A percentile compares a stretch with the other conserved stretches of the same genome.
These are phyloP conservation scores for Gossypium schwendimanii DNA, from an alignment of 441 rosid species.

Conservation along the genomic window DNA sequence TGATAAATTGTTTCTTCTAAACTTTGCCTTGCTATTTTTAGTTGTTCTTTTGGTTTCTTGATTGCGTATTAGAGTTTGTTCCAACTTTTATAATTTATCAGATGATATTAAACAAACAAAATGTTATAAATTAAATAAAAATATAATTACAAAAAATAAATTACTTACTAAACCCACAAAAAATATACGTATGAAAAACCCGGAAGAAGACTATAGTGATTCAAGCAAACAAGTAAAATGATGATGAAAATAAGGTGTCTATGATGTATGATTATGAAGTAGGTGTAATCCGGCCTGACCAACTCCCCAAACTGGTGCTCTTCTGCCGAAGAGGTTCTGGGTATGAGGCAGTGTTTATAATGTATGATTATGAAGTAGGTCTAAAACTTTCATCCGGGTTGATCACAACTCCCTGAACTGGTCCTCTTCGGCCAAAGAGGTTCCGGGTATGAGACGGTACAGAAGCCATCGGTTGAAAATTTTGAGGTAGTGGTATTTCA, in stretches of 20 bases:
- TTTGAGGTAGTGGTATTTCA: slow-evolving; percentile 49
- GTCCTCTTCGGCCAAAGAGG: slow-evolving; percentile 24
- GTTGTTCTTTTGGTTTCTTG: neutral
- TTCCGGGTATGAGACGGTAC: slow-evolving; percentile 12
- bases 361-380: neutral
- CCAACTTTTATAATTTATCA: too few species aligned
- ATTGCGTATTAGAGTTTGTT: neutral
- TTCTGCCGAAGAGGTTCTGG: neutral
- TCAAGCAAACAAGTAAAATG: neutral
- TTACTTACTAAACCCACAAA: neutral
- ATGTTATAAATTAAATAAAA: neutral
- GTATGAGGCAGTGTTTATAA: neutral
- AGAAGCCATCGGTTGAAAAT: slow-evolving; percentile 26
- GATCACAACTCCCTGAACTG: slow-evolving; percentile 56
- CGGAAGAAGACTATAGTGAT: neutral
- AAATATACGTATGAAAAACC: neutral
- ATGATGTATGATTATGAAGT: neutral
- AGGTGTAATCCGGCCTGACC: neutral
- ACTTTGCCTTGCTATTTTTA: neutral
- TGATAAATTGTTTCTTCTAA: neutral
- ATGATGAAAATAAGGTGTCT: neutral
- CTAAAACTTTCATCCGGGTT: slow-evolving; percentile 33
- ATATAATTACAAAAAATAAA: neutral
- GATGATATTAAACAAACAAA: neutral
- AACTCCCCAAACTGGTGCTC: too few species aligned